Percentiles rank a stretch among this genome's conserved stretches.
These are phyloP conservation scores for Pseudogymnoascus pannorum DNA, from an alignment of 2,329 filamentous ascomycete genomes.

Conservation along the genomic window DNA sequence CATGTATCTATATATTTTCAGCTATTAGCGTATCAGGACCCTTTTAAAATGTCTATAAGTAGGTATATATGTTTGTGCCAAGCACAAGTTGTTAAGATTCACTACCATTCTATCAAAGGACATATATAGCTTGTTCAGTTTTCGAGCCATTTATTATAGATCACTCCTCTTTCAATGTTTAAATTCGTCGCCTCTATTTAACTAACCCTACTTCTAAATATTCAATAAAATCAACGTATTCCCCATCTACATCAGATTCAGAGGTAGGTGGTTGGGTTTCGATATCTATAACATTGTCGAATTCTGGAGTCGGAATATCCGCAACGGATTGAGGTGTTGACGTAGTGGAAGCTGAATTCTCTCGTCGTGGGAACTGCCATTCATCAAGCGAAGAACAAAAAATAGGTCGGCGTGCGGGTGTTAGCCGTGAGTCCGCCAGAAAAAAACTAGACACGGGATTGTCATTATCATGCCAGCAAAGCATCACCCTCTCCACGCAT, in stretches of 20 bases:
- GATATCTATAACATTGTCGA: not conserved
- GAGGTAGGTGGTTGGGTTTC: not conserved
- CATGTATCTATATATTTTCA: not conserved
- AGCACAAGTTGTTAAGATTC: not conserved
- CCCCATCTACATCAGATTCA: not conserved
- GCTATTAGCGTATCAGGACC: not conserved
- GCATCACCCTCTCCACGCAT: slow-evolving; percentile 12
- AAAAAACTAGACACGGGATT: not conserved
- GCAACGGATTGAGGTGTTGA: not conserved
- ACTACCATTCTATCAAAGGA: not conserved
- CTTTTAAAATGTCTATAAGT: not conserved
- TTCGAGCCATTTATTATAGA: not conserved
- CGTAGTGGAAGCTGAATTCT: not conserved
- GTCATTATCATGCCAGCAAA: slow-evolving; percentile 14
- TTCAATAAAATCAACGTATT: not conserved
- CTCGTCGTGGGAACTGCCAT: not conserved
- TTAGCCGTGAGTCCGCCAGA: not conserved
- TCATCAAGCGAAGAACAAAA: not conserved
- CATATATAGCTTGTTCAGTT: not conserved
- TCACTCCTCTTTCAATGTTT: not conserved
- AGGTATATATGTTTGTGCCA: not conserved
- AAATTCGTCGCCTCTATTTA: not conserved
- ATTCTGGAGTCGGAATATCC: not conserved
- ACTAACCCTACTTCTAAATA: not conserved
- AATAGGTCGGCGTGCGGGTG: not conserved